These are phyloP conservation scores for Lactifluus echinatus DNA, from an alignment of 768 basidiomycete genomes.

Conservation along the genomic window DNA sequence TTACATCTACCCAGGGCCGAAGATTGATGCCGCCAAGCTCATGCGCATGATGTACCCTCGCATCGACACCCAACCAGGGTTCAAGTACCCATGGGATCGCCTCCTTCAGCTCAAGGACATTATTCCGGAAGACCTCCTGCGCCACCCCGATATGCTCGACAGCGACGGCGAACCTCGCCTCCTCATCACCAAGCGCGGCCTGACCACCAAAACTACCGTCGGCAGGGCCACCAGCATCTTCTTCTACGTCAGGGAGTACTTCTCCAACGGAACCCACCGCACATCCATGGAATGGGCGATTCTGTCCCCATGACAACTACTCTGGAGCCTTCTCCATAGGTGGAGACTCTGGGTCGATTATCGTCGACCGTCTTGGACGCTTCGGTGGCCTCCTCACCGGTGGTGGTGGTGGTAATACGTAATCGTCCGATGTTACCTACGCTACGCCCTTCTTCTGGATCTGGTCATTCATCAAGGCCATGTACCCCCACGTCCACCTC, in stretches of 20 bases:
- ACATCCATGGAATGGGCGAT: conserved; percentile 21
- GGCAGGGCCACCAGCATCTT: not conserved
- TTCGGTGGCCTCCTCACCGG: conserved; percentile 25
- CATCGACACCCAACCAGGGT: not conserved
- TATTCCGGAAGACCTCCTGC: conserved; percentile 28
- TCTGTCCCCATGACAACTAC: conserved; percentile 19
- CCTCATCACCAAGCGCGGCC: conserved; percentile 31
- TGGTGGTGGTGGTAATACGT: conserved; percentile 20
- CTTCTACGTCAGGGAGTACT: not conserved
- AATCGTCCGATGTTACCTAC: conserved; percentile 24
- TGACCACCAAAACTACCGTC: conserved; percentile 22
- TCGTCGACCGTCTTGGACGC: conserved; percentile 21
- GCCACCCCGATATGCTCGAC: conserved; percentile 23
- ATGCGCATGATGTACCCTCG: not conserved
- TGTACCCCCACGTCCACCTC: conserved; percentile 5
- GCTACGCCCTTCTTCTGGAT: conserved; percentile 20
- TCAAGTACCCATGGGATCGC: not conserved
- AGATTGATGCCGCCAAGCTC: no score
- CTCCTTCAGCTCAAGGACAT: conserved; percentile 23
- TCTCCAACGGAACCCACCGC: not conserved
- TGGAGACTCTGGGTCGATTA: conserved; percentile 27
- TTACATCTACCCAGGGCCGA: no score
- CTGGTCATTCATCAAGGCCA: no score
- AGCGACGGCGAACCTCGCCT: conserved; percentile 23
- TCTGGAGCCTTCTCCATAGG: conserved; percentile 22